Percentiles rank a stretch among this genome's conserved stretches.
Evolutionary conservation across 208 protist species (phyloP).

Genomic region (Trypanosoma caninum): DNA sequence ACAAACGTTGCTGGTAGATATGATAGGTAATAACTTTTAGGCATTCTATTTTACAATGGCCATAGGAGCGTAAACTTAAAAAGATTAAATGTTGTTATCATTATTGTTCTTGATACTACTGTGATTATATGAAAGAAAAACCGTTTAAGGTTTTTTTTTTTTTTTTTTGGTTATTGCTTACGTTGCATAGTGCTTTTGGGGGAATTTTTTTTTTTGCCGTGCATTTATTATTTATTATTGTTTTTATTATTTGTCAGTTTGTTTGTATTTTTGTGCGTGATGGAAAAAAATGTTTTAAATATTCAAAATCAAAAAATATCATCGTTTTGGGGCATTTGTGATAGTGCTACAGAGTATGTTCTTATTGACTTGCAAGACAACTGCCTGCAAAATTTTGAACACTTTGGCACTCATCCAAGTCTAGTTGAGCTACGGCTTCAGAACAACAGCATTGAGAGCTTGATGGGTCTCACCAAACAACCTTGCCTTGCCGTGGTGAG

Average conservation of each 20-base stretch:
- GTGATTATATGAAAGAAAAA: not conserved
- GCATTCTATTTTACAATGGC: not conserved
- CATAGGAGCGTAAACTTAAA: slow-evolving; percentile 8
- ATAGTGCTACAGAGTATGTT: slow-evolving; percentile 46
- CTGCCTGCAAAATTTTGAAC: slow-evolving; percentile 42
- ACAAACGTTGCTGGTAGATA: not conserved
- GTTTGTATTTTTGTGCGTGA: slow-evolving; percentile 11
- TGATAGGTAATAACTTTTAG: not conserved
- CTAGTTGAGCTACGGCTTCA: slow-evolving; percentile 52
- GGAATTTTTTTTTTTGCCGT: not conserved
- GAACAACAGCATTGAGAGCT: slow-evolving; percentile 51
- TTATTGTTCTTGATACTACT: slow-evolving; percentile 6
- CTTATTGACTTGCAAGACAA: slow-evolving; percentile 64
- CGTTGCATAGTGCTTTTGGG: no score
- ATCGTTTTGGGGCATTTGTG: slow-evolving; percentile 43
- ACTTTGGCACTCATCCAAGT: slow-evolving; percentile 75
- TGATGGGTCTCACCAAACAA: slow-evolving; percentile 70
- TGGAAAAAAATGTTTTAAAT: slow-evolving; percentile 52
- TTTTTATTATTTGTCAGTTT: slow-evolving; percentile 4
- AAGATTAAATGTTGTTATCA: slow-evolving; percentile 6
- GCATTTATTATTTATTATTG: slow-evolving; percentile 2
- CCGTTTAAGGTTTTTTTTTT: not conserved
- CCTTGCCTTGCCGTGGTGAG: slow-evolving; percentile 42
- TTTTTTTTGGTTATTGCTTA: not conserved
- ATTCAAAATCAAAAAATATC: slow-evolving; percentile 39